Evolutionary conservation across 225 moss, liverwort and hornwort genomes (phyloP).

Genomic region (Rhytidiadelphus loreus): DNA sequence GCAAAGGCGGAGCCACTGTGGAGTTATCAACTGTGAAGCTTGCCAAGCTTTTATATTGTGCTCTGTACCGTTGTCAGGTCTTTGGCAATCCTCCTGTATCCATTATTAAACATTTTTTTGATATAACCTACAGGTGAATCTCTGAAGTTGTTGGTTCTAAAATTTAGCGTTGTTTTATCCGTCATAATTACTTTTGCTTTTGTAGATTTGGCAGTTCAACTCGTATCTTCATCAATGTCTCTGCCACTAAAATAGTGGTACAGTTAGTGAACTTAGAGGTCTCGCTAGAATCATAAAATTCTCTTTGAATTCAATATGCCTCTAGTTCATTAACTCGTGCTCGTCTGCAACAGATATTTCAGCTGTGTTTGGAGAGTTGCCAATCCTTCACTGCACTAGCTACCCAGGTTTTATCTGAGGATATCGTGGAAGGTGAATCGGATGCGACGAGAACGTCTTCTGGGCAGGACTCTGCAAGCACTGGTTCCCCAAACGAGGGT

Average conservation of each 20-base stretch:
- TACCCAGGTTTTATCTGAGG: conserved; percentile 18
- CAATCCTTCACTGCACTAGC: conserved; percentile 38
- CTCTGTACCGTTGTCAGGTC: conserved; percentile 79
- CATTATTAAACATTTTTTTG: neutral
- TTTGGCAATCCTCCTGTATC: neutral
- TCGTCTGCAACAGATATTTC: conserved; percentile 57
- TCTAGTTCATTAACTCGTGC: neutral
- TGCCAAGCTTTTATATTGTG: conserved; percentile 83
- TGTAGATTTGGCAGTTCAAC: neutral
- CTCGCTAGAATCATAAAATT: neutral
- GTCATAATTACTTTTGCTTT: neutral
- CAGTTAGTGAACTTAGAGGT: neutral
- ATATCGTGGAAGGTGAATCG: conserved; percentile 6
- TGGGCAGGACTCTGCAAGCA: neutral
- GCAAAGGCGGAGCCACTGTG: conserved; percentile 68
- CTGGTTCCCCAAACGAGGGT: neutral
- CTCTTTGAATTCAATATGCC: neutral
- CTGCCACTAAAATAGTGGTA: neutral
- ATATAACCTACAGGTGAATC: neutral
- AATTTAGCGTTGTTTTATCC: neutral
- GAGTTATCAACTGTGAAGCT: conserved; percentile 82
- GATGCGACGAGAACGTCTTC: neutral
- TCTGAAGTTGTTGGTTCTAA: neutral
- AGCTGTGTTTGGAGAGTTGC: conserved; percentile 70
- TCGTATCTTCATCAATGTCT: neutral